A percentile compares a stretch with the other conserved stretches of the same genome.
Evolutionary conservation across 2,329 filamentous ascomycete species (phyloP).

Genomic region (Fusarium sp.): DNA sequence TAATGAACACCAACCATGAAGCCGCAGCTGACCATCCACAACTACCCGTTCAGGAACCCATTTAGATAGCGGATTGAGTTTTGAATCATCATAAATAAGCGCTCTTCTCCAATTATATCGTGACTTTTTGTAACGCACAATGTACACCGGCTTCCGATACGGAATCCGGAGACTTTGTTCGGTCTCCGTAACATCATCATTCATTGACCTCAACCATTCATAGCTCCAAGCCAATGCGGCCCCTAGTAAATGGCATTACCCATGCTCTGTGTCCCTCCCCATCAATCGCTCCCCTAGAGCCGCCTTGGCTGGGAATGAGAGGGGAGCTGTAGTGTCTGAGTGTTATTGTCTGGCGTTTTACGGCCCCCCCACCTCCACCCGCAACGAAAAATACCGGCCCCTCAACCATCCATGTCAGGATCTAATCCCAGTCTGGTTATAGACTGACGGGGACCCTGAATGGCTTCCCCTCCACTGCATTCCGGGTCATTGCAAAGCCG

Average conservation of each 20-base stretch:
- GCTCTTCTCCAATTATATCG: background rate
- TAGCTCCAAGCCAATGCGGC: background rate
- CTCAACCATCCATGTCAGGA: constrained; percentile 25
- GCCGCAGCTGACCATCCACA: background rate
- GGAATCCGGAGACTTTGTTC: constrained; percentile 26
- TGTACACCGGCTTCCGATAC: constrained; percentile 32
- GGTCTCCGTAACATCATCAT: constrained; percentile 29
- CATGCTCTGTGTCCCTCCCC: constrained; percentile 3
- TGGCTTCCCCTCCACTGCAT: constrained; percentile 19
- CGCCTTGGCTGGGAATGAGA: constrained; percentile 23
- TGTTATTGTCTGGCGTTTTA: constrained; percentile 1
- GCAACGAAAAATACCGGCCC: constrained; percentile 22
- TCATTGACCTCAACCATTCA: constrained; percentile 17
- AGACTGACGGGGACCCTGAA: constrained; percentile 29
- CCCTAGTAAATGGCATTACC: constrained; percentile 15
- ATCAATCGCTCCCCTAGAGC: constrained; percentile 19
- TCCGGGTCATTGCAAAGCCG: constrained; percentile 22
- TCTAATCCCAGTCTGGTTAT: background rate
- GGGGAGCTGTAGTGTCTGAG: constrained; percentile 7
- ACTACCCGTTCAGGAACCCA: background rate
- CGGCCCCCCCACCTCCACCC: constrained; percentile 26
- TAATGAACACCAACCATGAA: background rate
- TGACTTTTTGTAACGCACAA: background rate
- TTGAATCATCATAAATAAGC: background rate
- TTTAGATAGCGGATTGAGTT: background rate